Conservation (phyloP, 1,284 basidiomycete genomes). For the Taiwanofungus camphoratus region DNA sequence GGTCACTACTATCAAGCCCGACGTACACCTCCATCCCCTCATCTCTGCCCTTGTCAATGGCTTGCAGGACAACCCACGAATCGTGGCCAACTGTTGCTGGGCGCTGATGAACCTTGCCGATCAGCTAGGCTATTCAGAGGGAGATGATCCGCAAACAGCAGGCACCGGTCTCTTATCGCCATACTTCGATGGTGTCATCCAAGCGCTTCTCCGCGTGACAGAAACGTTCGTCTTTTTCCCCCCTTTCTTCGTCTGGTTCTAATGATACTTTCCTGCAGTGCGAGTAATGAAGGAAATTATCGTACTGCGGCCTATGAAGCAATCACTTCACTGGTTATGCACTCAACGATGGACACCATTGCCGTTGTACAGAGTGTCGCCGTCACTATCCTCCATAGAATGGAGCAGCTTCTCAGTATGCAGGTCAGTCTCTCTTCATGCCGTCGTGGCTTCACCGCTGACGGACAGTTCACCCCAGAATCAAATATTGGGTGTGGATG, state of each 20-base stretch:
- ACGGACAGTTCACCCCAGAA: slow-evolving; percentile 42
- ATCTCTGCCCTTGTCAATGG: slow-evolving; percentile 82
- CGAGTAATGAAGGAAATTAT: slow-evolving; percentile 87
- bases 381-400: slow-evolving; percentile 78
- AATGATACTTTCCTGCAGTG: slow-evolving; percentile 36
- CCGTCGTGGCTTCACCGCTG: neutral
- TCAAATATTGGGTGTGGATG: slow-evolving; percentile 93
- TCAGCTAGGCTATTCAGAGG: slow-evolving; percentile 65
- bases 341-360: slow-evolving; percentile 80
- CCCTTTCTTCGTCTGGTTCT: slow-evolving; percentile 6
- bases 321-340: slow-evolving; percentile 80
- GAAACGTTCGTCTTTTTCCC: slow-evolving; percentile 57
- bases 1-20: slow-evolving; percentile 83
- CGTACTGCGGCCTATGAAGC: slow-evolving; percentile 97
- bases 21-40: slow-evolving; percentile 83
- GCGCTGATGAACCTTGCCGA: slow-evolving; percentile 93
- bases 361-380: slow-evolving; percentile 80
- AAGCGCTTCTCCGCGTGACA: slow-evolving; percentile 78
- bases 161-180: slow-evolving; percentile 70
- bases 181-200: slow-evolving; percentile 85
- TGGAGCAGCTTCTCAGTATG: slow-evolving; percentile 84
- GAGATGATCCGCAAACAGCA: slow-evolving; percentile 44
- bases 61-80: slow-evolving; percentile 78
- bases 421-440: slow-evolving; percentile 42
- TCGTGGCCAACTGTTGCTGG: slow-evolving; percentile 95